Evolutionary conservation across 441 rosid genomes (phyloP), one percentile per base, ranked within the genome.

Genomic region (Eruca vesicaria): DNA sequence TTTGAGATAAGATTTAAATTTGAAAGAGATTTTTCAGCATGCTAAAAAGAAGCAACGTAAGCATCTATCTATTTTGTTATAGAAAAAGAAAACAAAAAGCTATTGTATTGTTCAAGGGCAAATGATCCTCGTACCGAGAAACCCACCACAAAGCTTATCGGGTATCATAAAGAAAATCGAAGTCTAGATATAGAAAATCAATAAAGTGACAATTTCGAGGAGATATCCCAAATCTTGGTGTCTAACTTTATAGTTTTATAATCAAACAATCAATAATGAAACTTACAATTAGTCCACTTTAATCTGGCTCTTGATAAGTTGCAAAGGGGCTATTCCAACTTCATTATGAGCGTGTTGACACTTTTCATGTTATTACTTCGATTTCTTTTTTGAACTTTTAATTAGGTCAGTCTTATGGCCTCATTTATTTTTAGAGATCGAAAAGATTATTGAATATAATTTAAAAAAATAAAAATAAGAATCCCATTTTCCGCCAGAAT

Each of bases 111-210:
- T 67, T 52, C 45, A 67, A 74, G 58, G 31, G 63, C 41, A 69
- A 21, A 55, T 56, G 75, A 76, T 64, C 80, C 75, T 76, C 80
- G 80, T 76, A 76, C 75, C 66, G 62, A 76, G 75, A 70, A 76
- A 76, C 67, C 80, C 60, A 70, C 75, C 45, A 70, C 67, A 45
- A 63, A 56, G 66, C 71, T 64, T 70, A 70, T 63, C 80, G 31
- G 31, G 67, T 71, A 57, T 45, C 59, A 18, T 32, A 21, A 56
- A 76, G 21, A 76, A 69, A 69, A 56, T 56, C 36, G 5, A 38
- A 60, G 35, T 20, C 32, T n/a, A 75, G 64, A 75, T 18, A 58
- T 61, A 52, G n/a, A 68, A 61, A 35, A 38, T n/a, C 38, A 41
- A 55, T 69, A 63, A 21, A 66, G 48, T 63, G 31, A 32, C 38